Conservation (phyloP, 169 alveolate genomes). For the Amoebophrya sp. region DNA sequence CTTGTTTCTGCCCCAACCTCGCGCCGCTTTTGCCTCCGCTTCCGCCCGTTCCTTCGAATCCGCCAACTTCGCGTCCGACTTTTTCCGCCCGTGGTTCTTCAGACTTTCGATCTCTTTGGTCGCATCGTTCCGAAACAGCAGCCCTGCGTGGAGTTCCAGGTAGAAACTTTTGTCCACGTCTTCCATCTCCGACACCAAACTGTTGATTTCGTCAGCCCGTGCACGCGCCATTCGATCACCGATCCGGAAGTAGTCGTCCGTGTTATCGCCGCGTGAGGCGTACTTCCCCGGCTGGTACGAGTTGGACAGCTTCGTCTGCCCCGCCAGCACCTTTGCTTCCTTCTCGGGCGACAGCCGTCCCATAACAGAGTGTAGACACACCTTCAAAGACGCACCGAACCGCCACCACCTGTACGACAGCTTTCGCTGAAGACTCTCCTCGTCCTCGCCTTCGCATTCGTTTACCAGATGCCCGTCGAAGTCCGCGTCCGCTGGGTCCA, state of each 20-base stretch:
- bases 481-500: not conserved
- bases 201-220: not conserved
- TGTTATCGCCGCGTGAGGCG: not conserved
- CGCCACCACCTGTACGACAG: not conserved
- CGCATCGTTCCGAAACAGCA: not conserved
- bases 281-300: not conserved
- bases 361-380: not conserved
- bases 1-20: not conserved
- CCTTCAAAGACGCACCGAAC: not conserved
- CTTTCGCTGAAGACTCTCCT: no score
- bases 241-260: not conserved
- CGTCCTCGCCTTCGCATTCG: not conserved
- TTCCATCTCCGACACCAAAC: not conserved
- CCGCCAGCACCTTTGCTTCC: not conserved
- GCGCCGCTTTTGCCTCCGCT: not conserved
- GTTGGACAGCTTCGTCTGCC: not conserved
- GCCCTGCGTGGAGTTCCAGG: not conserved
- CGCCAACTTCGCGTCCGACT: not conserved
- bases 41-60: not conserved
- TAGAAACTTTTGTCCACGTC: not conserved
- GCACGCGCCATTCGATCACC: not conserved
- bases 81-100: not conserved
- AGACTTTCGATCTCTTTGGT: not conserved
- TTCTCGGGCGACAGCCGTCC: not conserved
- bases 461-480: not conserved